phyloP scores from a whole-genome alignment of 2,329 filamentous ascomycete genomes.

The Neofusicoccum sp. region DNA sequence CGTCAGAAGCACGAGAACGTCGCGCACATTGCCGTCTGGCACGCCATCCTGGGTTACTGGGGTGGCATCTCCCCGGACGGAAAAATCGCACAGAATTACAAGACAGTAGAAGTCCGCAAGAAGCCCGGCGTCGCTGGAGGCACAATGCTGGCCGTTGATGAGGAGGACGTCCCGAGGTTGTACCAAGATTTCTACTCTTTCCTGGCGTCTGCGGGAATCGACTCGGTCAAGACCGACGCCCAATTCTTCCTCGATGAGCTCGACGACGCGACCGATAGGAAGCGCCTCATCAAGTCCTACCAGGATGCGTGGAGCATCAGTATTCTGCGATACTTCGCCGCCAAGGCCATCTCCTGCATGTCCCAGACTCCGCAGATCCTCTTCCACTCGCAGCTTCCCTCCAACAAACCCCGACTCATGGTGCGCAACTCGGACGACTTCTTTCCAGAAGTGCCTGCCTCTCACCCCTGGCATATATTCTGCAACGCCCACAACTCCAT shows the following conservation, averaged over 20 bases:
- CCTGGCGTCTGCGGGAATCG: constrained; percentile 71
- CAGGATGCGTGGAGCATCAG: constrained; percentile 85
- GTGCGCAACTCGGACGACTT: constrained; percentile 90
- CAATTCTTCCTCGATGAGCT: constrained; percentile 88
- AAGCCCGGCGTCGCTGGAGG: constrained; percentile 61
- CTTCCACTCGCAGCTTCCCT: constrained; percentile 80
- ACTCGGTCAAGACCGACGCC: constrained; percentile 89
- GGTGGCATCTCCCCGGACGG: constrained; percentile 79
- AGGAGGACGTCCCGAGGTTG: constrained; percentile 72
- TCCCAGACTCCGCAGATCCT: constrained; percentile 84
- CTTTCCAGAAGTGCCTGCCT: constrained; percentile 78
- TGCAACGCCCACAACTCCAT: constrained; percentile 88
- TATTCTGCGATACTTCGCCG: constrained; percentile 75
- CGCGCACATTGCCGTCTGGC: constrained; percentile 19
- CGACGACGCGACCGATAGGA: constrained; percentile 67
- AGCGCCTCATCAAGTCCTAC: constrained; percentile 71
- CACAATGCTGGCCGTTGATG: constrained; percentile 71
- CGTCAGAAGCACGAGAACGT: constrained; percentile 65
- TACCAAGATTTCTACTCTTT: constrained; percentile 94
- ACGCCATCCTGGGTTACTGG: constrained; percentile 71
- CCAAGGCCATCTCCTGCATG: constrained; percentile 89
- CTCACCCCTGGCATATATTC: constrained; percentile 95
- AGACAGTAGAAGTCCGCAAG: constrained; percentile 64
- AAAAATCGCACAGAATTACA: constrained; percentile 75
- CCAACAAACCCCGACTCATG: constrained; percentile 71